phyloP scores from a whole-genome alignment of 2,329 filamentous ascomycete species.

The Trichoderma atroviride region DNA sequence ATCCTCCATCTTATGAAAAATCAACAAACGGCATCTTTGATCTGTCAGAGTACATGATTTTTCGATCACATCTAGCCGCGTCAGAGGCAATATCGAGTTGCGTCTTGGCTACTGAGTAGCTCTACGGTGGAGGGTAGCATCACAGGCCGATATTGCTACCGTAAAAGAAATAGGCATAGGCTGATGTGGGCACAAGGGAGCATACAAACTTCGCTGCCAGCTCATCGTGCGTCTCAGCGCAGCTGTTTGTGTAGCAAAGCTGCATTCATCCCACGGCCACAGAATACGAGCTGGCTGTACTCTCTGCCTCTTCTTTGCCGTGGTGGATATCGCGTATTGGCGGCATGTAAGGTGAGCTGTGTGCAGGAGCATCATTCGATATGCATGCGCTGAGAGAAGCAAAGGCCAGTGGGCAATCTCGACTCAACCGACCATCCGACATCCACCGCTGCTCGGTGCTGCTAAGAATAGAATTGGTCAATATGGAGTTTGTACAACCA shows the following conservation, averaged over 20 bases:
- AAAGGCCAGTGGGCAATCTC: background rate
- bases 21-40: no score
- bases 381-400: slow-evolving; percentile 9
- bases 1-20: background rate
- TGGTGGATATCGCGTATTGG: slow-evolving; percentile 4
- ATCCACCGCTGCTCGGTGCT: background rate
- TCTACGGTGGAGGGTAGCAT: slow-evolving; percentile 18
- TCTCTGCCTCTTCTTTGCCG: background rate
- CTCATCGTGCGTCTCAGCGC: slow-evolving; percentile 12
- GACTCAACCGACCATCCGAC: background rate
- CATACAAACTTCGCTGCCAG: slow-evolving; percentile 1
- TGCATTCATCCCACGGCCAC: background rate
- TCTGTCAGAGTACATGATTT: background rate
- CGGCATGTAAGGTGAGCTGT: slow-evolving; percentile 1
- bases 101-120: background rate
- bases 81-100: background rate
- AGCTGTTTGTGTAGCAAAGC: slow-evolving; percentile 8
- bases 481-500: background rate
- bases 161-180: background rate
- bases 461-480: slow-evolving; percentile 10
- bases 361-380: slow-evolving; percentile 18
- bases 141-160: slow-evolving; percentile 15
- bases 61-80: background rate
- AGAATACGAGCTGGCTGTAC: slow-evolving; percentile 8
- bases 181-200: background rate